Evolutionary conservation across 2,329 filamentous ascomycete genomes (phyloP).

Genomic region (Aspergillus sp.): DNA sequence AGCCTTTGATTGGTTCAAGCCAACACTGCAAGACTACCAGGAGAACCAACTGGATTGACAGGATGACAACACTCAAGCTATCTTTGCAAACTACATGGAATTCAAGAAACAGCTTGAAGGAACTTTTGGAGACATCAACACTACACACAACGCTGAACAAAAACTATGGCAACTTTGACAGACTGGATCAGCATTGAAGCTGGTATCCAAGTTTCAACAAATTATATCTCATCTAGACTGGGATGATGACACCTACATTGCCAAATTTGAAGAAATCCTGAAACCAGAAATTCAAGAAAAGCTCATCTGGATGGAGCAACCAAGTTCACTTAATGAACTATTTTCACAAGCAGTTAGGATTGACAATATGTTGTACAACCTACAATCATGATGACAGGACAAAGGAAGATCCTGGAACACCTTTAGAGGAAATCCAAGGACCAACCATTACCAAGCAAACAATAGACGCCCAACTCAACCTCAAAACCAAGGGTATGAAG

Average conservation of each 20-base stretch:
- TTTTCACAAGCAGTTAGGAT: background rate
- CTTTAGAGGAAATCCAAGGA: too few relatives aligned
- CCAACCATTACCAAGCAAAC: background rate
- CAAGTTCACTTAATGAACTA: background rate
- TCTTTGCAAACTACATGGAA: too few relatives aligned
- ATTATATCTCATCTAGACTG: constrained; percentile 3
- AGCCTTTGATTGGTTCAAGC: too few relatives aligned
- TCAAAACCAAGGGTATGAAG: background rate
- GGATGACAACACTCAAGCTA: too few relatives aligned
- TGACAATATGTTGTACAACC: constrained; percentile 3
- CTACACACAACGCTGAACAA: background rate
- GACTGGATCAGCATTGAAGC: background rate
- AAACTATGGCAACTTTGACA: background rate
- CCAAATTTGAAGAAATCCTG: background rate
- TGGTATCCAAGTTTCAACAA: constrained; percentile 3
- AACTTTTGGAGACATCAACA: constrained; percentile 4
- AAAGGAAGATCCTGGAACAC: background rate
- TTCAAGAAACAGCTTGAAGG: background rate
- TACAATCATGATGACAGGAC: background rate
- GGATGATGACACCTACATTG: constrained; percentile 2
- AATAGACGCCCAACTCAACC: background rate
- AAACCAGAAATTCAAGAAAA: constrained; percentile 5
- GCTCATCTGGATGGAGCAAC: constrained; percentile 1
- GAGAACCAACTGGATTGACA: background rate
- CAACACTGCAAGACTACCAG: too few relatives aligned